Conservation (phyloP, 116 monocot species). For the Posidonia oceanica region DNA sequence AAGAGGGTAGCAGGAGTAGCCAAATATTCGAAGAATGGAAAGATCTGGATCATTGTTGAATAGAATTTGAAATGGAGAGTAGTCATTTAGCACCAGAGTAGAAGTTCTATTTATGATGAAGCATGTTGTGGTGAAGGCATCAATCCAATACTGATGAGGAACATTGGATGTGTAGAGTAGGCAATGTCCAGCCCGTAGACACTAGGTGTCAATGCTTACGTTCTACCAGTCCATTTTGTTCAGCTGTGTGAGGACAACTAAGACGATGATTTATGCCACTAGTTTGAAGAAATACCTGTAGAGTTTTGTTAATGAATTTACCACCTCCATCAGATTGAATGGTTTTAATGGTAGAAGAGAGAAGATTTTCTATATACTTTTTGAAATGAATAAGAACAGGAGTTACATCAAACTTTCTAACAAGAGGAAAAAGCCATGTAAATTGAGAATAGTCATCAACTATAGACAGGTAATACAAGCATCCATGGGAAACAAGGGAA, state of each 20-base stretch:
- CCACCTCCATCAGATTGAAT: background rate
- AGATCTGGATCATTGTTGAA: too few species aligned
- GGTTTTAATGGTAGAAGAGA: background rate
- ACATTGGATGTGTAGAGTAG: too few species aligned
- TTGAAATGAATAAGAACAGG: background rate
- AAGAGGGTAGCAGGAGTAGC: too few species aligned
- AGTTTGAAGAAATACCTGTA: background rate
- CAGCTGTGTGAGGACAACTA: background rate
- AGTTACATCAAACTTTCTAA: background rate
- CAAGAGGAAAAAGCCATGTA: background rate
- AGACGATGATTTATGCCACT: background rate
- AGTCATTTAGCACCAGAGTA: too few species aligned
- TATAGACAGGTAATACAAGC: background rate
- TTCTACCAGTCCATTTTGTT: background rate
- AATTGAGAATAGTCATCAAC: background rate
- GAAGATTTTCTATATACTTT: background rate
- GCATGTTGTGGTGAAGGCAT: too few species aligned
- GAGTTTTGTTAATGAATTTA: background rate
- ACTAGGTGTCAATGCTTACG: background rate
- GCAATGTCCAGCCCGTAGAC: too few species aligned
- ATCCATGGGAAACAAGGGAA: background rate
- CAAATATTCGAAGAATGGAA: too few species aligned
- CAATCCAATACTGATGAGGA: too few species aligned
- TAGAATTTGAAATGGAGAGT: too few species aligned
- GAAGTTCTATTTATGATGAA: too few species aligned